Base-by-base conservation (phyloP, 1,284 basidiomycete species). In the Bjerkandera adusta region DNA sequence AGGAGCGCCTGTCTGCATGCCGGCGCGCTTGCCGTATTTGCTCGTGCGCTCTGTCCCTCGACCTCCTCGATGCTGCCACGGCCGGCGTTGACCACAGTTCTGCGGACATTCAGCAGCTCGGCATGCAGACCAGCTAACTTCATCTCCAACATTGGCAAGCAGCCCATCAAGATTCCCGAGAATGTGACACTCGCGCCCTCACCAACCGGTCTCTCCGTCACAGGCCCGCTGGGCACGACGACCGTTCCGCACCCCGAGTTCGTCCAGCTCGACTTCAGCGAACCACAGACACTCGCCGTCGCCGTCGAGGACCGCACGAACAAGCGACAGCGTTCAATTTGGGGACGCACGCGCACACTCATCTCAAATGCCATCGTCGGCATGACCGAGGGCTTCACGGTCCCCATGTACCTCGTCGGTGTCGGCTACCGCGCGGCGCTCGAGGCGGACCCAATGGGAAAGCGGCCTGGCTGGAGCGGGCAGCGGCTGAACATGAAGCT, bases 381-480 rank as follows among this genome's bases (percentile, higher is more conserved):
- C 41, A 94, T 98, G 69, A 86, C 89, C 1, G 79, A 86, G 52
- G 95, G 95, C 1, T 98, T 93, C 70, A 78, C 76, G 0, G 76
- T 91, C 6, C 83, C 89, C 11, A 67, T 99, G 16, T 85, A 86
- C 55, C 79, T 99, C 48, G 96, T 98, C 49, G 97, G 96, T 29
- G 95, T 99, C 33, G 96, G 96, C 1, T 99, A 94, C 70, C 79
- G 96, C 62, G 95, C 86, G 3, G 79, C 82, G 1, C 68, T 99
- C 46, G 96, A 99, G 70, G 75, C 81, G 1, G 91, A 95, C 58
- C 91, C 92, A n/a, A 67, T 80, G 32, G 80, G 78, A 18, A 75
- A 72, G 43, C 57, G 68, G 20, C 74, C 79, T 45, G 81, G 79
- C 16, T 75, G 76, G 42, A 79, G 70, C 42, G 79, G 83, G 16